Evolutionary conservation across 2,329 filamentous ascomycete genomes (phyloP).

Genomic region (Zymoseptoria tritici): DNA sequence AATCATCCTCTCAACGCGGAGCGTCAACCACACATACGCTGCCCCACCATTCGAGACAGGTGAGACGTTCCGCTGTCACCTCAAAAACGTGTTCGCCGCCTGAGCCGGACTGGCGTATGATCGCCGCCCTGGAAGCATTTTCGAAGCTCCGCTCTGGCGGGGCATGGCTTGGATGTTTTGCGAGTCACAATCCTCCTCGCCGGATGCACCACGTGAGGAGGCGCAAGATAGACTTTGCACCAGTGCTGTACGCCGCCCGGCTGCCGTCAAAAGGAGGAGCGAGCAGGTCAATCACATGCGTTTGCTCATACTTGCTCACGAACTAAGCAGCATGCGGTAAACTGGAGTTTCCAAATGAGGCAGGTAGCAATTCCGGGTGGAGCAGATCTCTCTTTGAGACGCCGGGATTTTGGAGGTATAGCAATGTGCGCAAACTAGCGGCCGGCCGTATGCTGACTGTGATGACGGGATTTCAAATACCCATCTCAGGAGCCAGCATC

Average conservation of each 20-base stretch:
- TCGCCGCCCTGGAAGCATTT: slow-evolving; percentile 15
- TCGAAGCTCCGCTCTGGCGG: slow-evolving; percentile 8
- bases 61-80: neutral
- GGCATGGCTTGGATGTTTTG: neutral
- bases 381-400: neutral
- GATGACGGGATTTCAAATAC: neutral
- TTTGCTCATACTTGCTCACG: slow-evolving; percentile 1
- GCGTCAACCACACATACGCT: neutral
- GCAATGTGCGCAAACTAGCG: neutral
- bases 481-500: neutral
- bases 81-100: slow-evolving; percentile 9
- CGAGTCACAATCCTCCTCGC: slow-evolving; percentile 6
- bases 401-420: neutral
- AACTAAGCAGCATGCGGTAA: neutral
- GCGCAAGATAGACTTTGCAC: slow-evolving; percentile 3
- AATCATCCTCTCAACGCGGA: slow-evolving; percentile 3
- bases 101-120: slow-evolving; percentile 12
- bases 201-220: slow-evolving; percentile 8
- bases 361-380: neutral
- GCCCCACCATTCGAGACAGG: neutral
- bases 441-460: neutral
- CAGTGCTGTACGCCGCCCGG: neutral
- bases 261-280: neutral
- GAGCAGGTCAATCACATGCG: neutral
- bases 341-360: neutral